Conservation (phyloP, 1,284 basidiomycete genomes). For the Pseudozyma tsukubaensis region DNA sequence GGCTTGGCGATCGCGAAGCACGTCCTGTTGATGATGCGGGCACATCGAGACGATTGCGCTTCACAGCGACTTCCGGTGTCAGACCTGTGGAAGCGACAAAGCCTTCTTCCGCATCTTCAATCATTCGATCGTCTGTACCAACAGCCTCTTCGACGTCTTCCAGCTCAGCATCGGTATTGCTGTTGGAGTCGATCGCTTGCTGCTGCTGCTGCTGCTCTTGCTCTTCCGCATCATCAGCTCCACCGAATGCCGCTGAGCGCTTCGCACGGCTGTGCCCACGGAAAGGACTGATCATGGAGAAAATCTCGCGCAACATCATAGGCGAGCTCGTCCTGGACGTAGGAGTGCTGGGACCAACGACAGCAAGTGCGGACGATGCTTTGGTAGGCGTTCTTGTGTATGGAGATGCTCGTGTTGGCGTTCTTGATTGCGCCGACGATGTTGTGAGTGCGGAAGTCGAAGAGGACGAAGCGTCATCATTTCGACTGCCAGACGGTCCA, state of each 20-base stretch:
- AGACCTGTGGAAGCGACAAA: not conserved
- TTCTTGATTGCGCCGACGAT: constrained; percentile 17
- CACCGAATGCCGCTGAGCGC: constrained; percentile 50
- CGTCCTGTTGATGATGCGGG: not conserved
- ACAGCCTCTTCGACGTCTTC: constrained; percentile 14
- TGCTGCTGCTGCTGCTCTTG: constrained; percentile 8
- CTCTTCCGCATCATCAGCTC: constrained; percentile 15
- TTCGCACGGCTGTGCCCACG: constrained; percentile 28
- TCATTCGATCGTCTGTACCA: constrained; percentile 35
- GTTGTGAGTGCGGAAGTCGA: constrained; percentile 19
- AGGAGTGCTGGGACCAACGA: constrained; percentile 32
- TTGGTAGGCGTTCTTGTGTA: constrained; percentile 45
- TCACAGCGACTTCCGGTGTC: not conserved
- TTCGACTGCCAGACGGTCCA: constrained; percentile 15
- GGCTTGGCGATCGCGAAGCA: constrained; percentile 21
- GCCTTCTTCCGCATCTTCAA: constrained; percentile 36
- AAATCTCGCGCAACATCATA: constrained; percentile 48
- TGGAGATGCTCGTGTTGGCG: constrained; percentile 34
- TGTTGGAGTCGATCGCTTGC: not conserved
- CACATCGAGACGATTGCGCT: constrained; percentile 9
- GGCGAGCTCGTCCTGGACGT: constrained; percentile 42
- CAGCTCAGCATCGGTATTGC: not conserved
- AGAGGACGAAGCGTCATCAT: constrained; percentile 8
- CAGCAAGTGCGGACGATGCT: constrained; percentile 12
- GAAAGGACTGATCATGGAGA: constrained; percentile 52